phyloP scores from a whole-genome alignment of 2,329 filamentous ascomycete species.

The Scedosporium minutisporum region DNA sequence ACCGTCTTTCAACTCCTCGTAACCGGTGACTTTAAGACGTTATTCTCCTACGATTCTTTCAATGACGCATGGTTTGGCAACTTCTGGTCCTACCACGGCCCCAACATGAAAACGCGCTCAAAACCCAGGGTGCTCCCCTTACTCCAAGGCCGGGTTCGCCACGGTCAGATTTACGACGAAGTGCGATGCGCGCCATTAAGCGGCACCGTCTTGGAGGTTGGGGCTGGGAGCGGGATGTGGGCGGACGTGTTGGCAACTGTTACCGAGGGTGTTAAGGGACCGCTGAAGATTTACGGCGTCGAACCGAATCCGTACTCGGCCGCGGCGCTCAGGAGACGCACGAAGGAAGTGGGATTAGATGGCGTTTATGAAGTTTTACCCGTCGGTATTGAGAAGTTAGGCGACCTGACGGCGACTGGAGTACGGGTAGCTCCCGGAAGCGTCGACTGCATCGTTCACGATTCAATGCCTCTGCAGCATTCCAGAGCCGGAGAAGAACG shows the following conservation, averaged over 20 bases:
- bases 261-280: conserved; percentile 15
- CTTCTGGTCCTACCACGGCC: conserved; percentile 42
- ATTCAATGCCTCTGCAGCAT: conserved; percentile 56
- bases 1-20: conserved; percentile 29
- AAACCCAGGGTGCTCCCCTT: conserved; percentile 32
- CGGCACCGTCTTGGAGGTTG: conserved; percentile 51
- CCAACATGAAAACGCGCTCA: conserved; percentile 12
- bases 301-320: conserved; percentile 53
- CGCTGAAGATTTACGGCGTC: conserved; percentile 45
- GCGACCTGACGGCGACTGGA: conserved; percentile 27
- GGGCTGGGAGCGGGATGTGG: conserved; percentile 53
- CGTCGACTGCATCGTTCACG: conserved; percentile 53
- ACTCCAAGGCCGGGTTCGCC: conserved; percentile 27
- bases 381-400: conserved; percentile 50
- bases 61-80: conserved; percentile 39
- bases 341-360: conserved; percentile 41
- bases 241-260: conserved; percentile 40
- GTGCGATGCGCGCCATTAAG: conserved; percentile 27
- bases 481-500: conserved; percentile 46
- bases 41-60: conserved; percentile 23
- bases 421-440: conserved; percentile 39
- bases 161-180: conserved; percentile 38
- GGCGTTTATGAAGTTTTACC: conserved; percentile 53
- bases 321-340: conserved; percentile 31
- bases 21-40: conserved; percentile 15